These are phyloP conservation scores for Trichocladium uniseriatum DNA, from an alignment of 495 filamentous ascomycete species.

Conservation along the genomic window DNA sequence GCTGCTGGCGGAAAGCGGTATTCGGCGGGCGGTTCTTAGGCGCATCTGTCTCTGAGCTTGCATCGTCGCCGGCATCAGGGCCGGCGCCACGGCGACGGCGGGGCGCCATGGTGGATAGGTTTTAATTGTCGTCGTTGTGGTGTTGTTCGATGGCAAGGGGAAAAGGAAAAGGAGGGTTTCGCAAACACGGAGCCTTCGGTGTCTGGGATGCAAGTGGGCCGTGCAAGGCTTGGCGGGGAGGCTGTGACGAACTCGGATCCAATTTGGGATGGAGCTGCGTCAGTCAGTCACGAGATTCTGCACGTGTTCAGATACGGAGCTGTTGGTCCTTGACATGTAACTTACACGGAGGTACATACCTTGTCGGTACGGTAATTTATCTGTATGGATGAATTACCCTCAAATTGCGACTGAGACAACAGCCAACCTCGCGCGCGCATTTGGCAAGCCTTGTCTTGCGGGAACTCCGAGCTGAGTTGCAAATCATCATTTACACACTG, in stretches of 20 bases:
- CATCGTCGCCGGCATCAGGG: constrained; percentile 16
- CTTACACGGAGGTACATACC: no score
- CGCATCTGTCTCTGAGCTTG: constrained; percentile 16
- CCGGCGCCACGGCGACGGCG: constrained; percentile 26
- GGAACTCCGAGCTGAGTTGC: no score
- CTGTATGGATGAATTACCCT: no score
- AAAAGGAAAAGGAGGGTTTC: constrained; percentile 16
- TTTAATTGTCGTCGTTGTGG: background rate
- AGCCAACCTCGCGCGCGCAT: no score
- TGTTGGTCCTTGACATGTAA: no score
- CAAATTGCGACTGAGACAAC: no score
- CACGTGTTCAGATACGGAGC: no score
- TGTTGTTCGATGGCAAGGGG: constrained; percentile 2
- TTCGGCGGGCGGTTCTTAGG: constrained; percentile 30
- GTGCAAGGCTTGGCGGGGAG: constrained; percentile 25
- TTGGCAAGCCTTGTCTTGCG: no score
- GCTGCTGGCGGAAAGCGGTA: constrained; percentile 31
- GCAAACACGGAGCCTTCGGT: constrained; percentile 25
- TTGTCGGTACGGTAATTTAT: no score
- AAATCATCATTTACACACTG: no score
- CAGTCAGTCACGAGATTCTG: constrained; percentile 2
- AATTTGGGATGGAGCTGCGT: background rate
- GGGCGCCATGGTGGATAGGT: constrained; percentile 24
- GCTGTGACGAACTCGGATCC: constrained; percentile 13
- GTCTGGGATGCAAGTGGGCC: constrained; percentile 13